A percentile compares a stretch with the other conserved stretches of the same genome.
Evolutionary conservation across 345 rosid species (phyloP).

Genomic region (Eucalyptus victrix): DNA sequence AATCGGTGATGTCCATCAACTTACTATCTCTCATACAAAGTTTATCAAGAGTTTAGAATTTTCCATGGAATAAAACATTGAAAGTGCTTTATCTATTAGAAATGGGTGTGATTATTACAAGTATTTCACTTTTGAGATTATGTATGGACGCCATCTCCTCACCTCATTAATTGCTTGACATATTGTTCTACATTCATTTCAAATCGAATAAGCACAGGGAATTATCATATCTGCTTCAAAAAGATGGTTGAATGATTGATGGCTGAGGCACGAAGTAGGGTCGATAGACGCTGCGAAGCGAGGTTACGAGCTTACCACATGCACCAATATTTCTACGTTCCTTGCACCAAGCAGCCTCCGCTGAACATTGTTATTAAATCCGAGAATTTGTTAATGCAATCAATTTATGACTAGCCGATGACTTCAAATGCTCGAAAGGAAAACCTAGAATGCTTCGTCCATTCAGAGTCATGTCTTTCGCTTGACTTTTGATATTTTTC

Average conservation of each 20-base stretch:
- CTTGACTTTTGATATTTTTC: neutral
- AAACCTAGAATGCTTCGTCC: neutral
- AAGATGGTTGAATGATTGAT: too few species aligned
- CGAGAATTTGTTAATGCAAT: neutral
- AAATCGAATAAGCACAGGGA: too few species aligned
- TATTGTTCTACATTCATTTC: neutral
- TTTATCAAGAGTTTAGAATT: neutral
- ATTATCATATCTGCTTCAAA: too few species aligned
- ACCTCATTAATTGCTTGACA: neutral
- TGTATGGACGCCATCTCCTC: neutral
- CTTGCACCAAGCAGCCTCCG: neutral
- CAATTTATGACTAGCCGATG: neutral
- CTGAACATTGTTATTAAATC: rapidly evolving
- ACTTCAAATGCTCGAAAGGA: neutral
- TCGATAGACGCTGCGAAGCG: too few species aligned
- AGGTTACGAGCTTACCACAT: too few species aligned
- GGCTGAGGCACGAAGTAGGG: too few species aligned
- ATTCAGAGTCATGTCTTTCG: neutral
- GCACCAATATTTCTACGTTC: too few species aligned
- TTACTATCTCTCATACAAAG: neutral
- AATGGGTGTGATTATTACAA: neutral
- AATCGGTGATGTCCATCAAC: neutral
- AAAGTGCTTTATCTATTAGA: neutral
- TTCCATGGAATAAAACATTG: neutral
- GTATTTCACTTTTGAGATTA: neutral